Base-by-base conservation (phyloP, 208 protist genomes). In the Trichomonas vaginalis region DNA sequence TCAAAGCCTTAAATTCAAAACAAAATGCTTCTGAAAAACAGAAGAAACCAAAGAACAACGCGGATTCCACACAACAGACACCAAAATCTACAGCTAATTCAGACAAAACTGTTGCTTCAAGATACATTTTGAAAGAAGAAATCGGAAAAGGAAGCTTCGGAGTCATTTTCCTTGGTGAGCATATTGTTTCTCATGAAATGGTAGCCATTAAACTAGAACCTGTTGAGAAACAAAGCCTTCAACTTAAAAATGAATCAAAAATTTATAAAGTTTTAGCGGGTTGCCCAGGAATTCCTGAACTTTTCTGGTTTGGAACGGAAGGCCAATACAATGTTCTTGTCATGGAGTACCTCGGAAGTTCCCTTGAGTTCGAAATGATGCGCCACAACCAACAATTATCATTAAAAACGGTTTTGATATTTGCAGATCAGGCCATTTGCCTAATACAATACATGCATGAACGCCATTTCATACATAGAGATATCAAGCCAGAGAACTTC, bases 241-340 rank as follows among this genome's bases (percentile, higher is more conserved):
- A 99, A 97, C 97, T 99, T 8, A 97, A 98, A 15, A 99, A 99
- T 96, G 99, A 99, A 97, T 98, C 98, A 39, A 98, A 98, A 79
- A 97, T 99, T 4, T 99, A 99, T 95, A 97, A 97, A 37, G 37
- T 46, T 27, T n/a, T 96, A 27, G 48, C 51, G 17, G 90, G 83
- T 17, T 49, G 39, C 1, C 70, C 98, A 9, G 99, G 99, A 49
- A 98, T 99, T 70, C 98, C 99, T 0, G 96, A 97, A 40, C 97
- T 99, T 0, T 98, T 98, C 96, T 99, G 98, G 97, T 99, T 97
- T 96, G 99, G 99, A 6, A 95, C 97, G 9, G 98, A 99, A 62
- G 98, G 98, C 0, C 98, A 99, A 83, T 99, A 99, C 97, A 99
- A 99, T 95, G 98, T 99, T 32, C 98, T 99, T 97, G 99, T 99